These are phyloP conservation scores for Suillus ampliporus DNA, from an alignment of 768 basidiomycete genomes.

Conservation along the genomic window DNA sequence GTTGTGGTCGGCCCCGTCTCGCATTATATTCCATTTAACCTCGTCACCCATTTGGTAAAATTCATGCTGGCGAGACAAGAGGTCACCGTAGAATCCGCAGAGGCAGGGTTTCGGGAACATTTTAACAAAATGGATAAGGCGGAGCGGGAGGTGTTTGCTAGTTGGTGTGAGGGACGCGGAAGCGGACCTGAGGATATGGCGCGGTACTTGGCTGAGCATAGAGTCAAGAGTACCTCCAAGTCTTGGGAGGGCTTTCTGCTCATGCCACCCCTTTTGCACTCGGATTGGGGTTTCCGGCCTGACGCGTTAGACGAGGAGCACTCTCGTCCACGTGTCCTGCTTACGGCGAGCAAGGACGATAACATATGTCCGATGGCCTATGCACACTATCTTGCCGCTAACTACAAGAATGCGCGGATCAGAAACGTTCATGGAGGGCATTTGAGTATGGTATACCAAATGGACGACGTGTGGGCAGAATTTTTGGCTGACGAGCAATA, in stretches of 20 bases:
- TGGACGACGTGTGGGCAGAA: constrained; percentile 53
- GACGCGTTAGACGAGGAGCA: constrained; percentile 50
- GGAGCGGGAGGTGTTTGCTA: constrained; percentile 37
- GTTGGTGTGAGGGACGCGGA: constrained; percentile 49
- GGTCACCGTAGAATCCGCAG: constrained; percentile 45
- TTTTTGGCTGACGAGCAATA: constrained; percentile 26
- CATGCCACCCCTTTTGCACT: constrained; percentile 46
- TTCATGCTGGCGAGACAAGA: constrained; percentile 42
- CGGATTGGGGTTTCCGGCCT: constrained; percentile 57
- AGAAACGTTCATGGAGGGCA: constrained; percentile 55
- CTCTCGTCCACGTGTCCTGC: constrained; percentile 48
- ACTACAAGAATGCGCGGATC: constrained; percentile 50
- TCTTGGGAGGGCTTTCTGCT: constrained; percentile 61
- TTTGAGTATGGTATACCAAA: constrained; percentile 48
- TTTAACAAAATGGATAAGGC: constrained; percentile 48
- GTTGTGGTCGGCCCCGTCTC: constrained; percentile 51
- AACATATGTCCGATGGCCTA: constrained; percentile 46
- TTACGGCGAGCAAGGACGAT: constrained; percentile 51
- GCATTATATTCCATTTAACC: constrained; percentile 47
- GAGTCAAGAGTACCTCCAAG: constrained; percentile 51
- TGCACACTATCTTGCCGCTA: constrained; percentile 54
- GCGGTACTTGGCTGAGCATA: constrained; percentile 45
- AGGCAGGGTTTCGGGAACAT: constrained; percentile 45
- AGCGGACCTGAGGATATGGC: constrained; percentile 50
- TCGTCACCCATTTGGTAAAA: constrained; percentile 40